phyloP scores from a whole-genome alignment of 2,329 filamentous ascomycete species.

The Proliferodiscus dingleyae region DNA sequence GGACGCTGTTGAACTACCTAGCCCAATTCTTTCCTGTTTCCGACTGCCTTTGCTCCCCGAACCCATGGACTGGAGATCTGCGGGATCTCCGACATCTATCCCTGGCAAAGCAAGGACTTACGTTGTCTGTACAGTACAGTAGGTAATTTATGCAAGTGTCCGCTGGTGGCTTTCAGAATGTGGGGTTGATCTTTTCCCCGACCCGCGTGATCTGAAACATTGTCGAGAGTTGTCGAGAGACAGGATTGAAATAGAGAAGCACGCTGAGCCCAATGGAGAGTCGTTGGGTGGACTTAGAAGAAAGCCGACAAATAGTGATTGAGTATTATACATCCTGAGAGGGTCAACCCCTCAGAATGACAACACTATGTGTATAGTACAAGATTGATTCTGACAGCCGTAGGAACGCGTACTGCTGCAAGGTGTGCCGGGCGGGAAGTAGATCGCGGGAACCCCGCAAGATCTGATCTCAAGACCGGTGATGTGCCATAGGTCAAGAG shows the following conservation, averaged over 20 bases:
- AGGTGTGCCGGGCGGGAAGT: constrained; percentile 13
- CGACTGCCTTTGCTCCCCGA: no score
- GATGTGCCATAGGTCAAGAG: background rate
- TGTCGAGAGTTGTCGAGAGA: constrained; percentile 1
- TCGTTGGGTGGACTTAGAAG: constrained; percentile 17
- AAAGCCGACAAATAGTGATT: constrained; percentile 14
- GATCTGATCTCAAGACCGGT: background rate
- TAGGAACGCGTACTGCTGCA: constrained; percentile 19
- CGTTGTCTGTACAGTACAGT: background rate
- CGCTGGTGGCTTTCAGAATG: constrained; percentile 1
- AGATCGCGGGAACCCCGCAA: background rate
- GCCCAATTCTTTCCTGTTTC: background rate
- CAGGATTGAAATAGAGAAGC: constrained; percentile 18
- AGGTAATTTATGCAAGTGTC: background rate
- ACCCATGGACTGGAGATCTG: background rate
- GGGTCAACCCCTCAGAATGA: background rate
- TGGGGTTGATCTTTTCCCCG: background rate
- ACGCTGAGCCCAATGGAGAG: constrained; percentile 23
- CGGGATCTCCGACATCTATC: background rate
- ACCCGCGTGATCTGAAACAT: constrained; percentile 4
- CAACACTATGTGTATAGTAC: background rate
- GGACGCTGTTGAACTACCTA: no score
- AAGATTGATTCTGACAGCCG: background rate
- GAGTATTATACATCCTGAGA: constrained; percentile 19
- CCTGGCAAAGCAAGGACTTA: background rate